Percentiles rank a stretch among this genome's conserved stretches.
Conservation (phyloP, 345 rosid species). For the Citrus trifoliata region DNA sequence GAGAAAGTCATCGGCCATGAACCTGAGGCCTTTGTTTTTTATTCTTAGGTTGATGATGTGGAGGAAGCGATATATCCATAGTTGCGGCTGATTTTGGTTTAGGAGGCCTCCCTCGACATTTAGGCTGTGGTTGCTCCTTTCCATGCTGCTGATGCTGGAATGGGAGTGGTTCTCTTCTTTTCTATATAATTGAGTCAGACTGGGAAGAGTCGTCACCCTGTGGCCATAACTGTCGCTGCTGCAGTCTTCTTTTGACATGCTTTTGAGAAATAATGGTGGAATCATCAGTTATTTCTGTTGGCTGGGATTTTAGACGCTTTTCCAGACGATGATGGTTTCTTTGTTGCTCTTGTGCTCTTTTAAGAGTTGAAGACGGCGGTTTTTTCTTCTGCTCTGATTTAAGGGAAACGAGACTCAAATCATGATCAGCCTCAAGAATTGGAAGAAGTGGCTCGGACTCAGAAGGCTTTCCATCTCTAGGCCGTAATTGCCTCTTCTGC, state of each 20-base stretch:
- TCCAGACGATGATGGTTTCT: not conserved
- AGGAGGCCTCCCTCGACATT: not conserved
- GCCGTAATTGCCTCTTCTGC: not conserved
- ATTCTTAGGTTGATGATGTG: not conserved
- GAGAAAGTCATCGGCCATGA: no score
- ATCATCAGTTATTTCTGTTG: not conserved
- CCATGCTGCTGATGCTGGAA: not conserved
- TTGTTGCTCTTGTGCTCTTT: not conserved
- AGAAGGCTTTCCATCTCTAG: not conserved
- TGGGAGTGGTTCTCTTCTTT: not conserved
- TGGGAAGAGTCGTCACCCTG: not conserved
- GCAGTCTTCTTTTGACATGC: not conserved
- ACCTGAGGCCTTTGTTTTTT: no score
- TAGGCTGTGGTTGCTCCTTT: not conserved
- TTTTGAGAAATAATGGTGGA: not conserved
- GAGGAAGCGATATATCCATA: not conserved
- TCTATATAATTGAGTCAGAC: not conserved
- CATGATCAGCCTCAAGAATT: not conserved
- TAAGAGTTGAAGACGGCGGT: not conserved
- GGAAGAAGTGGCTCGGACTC: not conserved
- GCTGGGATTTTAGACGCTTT: not conserved
- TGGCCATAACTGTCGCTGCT: not conserved
- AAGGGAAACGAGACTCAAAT: not conserved
- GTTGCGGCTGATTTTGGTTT: not conserved
- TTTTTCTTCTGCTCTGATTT: conserved; percentile 4